These are phyloP conservation scores for Backusella psychrophila DNA, from an alignment of 192 early-diverging fungal genomes.

Conservation along the genomic window DNA sequence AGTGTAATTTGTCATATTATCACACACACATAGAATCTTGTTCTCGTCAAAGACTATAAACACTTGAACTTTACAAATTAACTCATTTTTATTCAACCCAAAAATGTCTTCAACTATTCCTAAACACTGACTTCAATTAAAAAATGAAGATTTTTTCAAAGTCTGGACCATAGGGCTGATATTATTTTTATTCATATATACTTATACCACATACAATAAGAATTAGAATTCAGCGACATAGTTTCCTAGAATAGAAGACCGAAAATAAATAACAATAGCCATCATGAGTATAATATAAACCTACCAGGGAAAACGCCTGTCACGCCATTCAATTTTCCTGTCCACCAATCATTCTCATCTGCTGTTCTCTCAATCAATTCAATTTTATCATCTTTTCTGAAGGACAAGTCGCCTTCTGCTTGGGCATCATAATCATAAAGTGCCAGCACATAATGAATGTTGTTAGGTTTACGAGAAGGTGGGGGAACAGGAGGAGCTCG, in stretches of 20 bases:
- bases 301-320: conserved; percentile 76
- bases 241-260: conserved; percentile 1
- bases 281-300: not conserved
- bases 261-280: not conserved
- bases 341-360: conserved; percentile 80
- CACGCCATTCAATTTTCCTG: conserved; percentile 59
- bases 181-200: not conserved
- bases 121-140: not conserved
- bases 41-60: not conserved
- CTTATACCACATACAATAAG: not conserved
- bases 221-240: conserved; percentile 16
- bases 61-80: not conserved
- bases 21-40: not conserved
- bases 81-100: not conserved
- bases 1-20: not conserved
- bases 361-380: conserved; percentile 62
- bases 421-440: conserved; percentile 80
- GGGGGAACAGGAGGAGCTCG: conserved; percentile 26
- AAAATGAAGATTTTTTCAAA: not conserved
- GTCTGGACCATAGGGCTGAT: too few relatives aligned
- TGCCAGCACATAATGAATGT: conserved; percentile 55
- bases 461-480: conserved; percentile 30
- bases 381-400: conserved; percentile 69
- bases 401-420: conserved; percentile 68
- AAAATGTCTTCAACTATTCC: not conserved